phyloP scores from a whole-genome alignment of 2,329 filamentous ascomycete species.

The Xylaria sp. region DNA sequence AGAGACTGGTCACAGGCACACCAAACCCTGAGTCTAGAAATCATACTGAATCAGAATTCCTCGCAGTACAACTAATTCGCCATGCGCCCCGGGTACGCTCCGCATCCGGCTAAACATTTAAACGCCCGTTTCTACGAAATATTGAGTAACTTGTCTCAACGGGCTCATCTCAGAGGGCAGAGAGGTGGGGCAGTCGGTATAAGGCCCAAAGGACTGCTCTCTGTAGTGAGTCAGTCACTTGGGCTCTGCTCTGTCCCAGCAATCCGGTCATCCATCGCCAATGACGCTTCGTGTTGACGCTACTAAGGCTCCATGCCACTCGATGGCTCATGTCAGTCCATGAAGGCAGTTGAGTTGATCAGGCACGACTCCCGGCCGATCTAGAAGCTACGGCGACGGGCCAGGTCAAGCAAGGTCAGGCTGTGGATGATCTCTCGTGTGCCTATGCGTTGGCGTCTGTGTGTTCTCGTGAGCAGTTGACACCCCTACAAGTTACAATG shows the following conservation, averaged over 20 bases:
- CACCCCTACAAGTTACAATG: slow-evolving; percentile 16
- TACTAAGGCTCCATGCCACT: slow-evolving; percentile 12
- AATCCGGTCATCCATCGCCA: slow-evolving; percentile 7
- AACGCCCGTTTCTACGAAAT: not conserved
- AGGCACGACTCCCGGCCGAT: slow-evolving; percentile 20
- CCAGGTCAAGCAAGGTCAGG: slow-evolving; percentile 27
- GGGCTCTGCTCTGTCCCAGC: slow-evolving; percentile 9
- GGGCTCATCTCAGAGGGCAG: not conserved
- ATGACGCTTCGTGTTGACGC: not conserved
- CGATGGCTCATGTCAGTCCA: slow-evolving; percentile 16
- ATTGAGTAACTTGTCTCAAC: not conserved
- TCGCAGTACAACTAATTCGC: too few species aligned
- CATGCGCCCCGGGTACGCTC: slow-evolving; percentile 1
- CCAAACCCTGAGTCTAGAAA: not conserved
- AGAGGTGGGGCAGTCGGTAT: not conserved
- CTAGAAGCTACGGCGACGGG: slow-evolving; percentile 15
- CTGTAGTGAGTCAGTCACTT: slow-evolving; percentile 11
- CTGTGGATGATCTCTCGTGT: slow-evolving; percentile 23
- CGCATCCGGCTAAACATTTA: slow-evolving; percentile 19
- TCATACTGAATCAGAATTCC: too few species aligned
- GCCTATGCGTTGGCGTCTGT: slow-evolving; percentile 27
- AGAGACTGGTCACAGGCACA: not conserved
- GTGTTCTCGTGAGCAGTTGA: slow-evolving; percentile 28
- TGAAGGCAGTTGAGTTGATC: slow-evolving; percentile 8
- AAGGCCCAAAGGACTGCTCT: not conserved